phyloP scores from a whole-genome alignment of 208 protist species.

The Crithidia mellificae region DNA sequence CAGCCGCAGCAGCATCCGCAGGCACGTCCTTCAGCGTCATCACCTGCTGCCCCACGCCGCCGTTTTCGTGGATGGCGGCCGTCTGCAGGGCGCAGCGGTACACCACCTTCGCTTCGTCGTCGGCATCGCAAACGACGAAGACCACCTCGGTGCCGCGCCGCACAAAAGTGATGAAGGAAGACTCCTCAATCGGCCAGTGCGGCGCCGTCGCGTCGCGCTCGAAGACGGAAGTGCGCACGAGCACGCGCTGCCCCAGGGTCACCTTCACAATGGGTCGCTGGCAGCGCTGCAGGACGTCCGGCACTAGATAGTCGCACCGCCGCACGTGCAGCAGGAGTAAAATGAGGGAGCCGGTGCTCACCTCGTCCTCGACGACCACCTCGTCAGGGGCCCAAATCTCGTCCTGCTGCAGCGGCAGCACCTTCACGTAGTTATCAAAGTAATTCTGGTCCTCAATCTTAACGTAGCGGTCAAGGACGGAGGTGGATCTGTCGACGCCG shows the following conservation, averaged over 20 bases:
- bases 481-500: conserved; percentile 54
- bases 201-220: conserved; percentile 35
- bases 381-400: conserved; percentile 65
- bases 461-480: conserved; percentile 84
- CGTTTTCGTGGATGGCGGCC: conserved; percentile 54
- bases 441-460: conserved; percentile 89
- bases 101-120: conserved; percentile 42
- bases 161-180: conserved; percentile 84
- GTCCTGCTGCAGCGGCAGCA: conserved; percentile 64
- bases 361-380: conserved; percentile 27
- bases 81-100: conserved; percentile 58
- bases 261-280: conserved; percentile 71
- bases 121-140: conserved; percentile 70
- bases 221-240: conserved; percentile 65
- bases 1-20: too few species aligned
- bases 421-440: conserved; percentile 76
- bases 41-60: conserved; percentile 58
- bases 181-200: conserved; percentile 66
- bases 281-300: conserved; percentile 35
- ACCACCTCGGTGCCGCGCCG: conserved; percentile 53
- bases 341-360: conserved; percentile 40
- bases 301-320: conserved; percentile 50
- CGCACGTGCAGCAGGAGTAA: conserved; percentile 81
- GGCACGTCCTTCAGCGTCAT: conserved; percentile 39
- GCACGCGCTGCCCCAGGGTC: conserved; percentile 53